Evolutionary conservation across 1,139 yeast genomes (phyloP).

Genomic region (Yamadazyma spencermartinsiae): DNA sequence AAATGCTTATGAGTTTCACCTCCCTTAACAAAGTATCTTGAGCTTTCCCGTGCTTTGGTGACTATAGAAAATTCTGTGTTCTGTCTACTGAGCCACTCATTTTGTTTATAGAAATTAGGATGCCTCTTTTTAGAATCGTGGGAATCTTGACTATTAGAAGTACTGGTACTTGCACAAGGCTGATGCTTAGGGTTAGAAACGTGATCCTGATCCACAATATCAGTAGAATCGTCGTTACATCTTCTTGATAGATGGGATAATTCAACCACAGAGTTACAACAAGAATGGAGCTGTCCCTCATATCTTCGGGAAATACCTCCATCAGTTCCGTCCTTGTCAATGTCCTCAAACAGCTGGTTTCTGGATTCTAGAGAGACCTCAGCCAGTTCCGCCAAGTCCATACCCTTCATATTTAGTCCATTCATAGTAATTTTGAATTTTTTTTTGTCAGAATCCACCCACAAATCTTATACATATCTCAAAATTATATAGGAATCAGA

Average conservation of each 20-base stretch:
- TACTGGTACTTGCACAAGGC: not conserved
- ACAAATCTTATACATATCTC: too few species aligned
- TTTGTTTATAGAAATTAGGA: conserved; percentile 17
- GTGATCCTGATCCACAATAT: conserved; percentile 2
- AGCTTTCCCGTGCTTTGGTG: conserved; percentile 12
- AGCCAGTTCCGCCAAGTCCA: too few species aligned
- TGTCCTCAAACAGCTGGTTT: not conserved
- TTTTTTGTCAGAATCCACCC: too few species aligned
- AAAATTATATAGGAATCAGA: too few species aligned
- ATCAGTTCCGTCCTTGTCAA: not conserved
- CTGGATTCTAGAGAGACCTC: too few species aligned
- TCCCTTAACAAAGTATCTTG: conserved; percentile 17
- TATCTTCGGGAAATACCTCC: not conserved
- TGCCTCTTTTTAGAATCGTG: conserved; percentile 11
- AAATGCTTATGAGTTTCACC: conserved; percentile 7
- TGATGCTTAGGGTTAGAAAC: not conserved
- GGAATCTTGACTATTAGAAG: not conserved
- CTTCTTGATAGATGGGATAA: not conserved
- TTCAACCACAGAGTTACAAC: conserved; percentile 2
- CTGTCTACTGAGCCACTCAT: conserved; percentile 10
- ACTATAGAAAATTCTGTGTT: conserved; percentile 13
- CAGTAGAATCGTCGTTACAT: not conserved
- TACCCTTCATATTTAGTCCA: too few species aligned
- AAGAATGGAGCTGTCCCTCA: conserved; percentile 2
- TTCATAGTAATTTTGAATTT: too few species aligned